Conservation (phyloP, 306 rosid genomes). For the Vicia villosa region DNA sequence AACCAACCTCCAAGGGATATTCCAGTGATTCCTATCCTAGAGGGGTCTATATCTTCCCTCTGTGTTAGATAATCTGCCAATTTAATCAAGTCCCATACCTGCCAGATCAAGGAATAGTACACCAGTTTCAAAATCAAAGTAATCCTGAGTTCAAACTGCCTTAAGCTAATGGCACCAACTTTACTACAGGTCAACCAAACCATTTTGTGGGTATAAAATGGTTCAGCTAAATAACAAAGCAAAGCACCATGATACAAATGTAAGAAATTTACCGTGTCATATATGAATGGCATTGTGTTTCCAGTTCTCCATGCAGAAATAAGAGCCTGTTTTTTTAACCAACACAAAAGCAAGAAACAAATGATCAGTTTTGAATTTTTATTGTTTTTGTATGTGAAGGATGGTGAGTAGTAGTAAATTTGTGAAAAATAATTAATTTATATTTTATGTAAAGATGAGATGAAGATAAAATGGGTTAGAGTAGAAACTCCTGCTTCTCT, state of each 20-base stretch:
- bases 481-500: too few species aligned
- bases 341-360: conserved; percentile 16
- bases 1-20: conserved; percentile 95
- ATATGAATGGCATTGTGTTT: conserved; percentile 89
- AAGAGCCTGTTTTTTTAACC: conserved; percentile 66
- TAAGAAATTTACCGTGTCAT: conserved; percentile 74
- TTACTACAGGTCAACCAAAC: conserved; percentile 28
- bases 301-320: conserved; percentile 75
- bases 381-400: background rate
- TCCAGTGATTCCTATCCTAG: conserved; percentile 86
- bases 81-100: conserved; percentile 94
- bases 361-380: conserved; percentile 32
- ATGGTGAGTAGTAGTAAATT: background rate
- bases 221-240: conserved; percentile 28
- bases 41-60: conserved; percentile 78
- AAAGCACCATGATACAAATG: conserved; percentile 24
- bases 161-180: too few species aligned
- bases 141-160: too few species aligned
- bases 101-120: conserved; percentile 35
- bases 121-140: conserved; percentile 17
- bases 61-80: conserved; percentile 79
- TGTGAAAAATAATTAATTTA: conserved; percentile 17
- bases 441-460: background rate
- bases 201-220: conserved; percentile 28
- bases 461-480: background rate